Evolutionary conservation across 805 yeast genomes (phyloP).

Genomic region (Pichia exigua): DNA sequence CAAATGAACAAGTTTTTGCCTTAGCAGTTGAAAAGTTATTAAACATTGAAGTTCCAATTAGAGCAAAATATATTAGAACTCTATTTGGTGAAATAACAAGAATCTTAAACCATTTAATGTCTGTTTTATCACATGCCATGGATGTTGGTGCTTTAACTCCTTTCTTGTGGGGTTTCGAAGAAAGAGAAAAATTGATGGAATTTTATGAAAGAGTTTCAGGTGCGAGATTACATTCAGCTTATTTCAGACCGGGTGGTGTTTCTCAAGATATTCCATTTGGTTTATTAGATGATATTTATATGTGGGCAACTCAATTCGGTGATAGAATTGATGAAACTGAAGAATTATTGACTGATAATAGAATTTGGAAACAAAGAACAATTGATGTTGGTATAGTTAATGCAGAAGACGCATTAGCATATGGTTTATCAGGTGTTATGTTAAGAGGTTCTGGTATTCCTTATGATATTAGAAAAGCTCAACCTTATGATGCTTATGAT

Average conservation of each 20-base stretch:
- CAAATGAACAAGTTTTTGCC: conserved; percentile 79
- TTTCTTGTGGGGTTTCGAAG: conserved; percentile 91
- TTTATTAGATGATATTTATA: conserved; percentile 78
- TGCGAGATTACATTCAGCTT: conserved; percentile 83
- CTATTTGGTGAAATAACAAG: conserved; percentile 84
- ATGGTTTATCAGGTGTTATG: conserved; percentile 80
- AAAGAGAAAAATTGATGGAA: conserved; percentile 88
- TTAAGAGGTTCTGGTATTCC: conserved; percentile 88
- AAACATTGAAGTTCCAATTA: conserved; percentile 76
- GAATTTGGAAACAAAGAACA: conserved; percentile 89
- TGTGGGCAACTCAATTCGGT: conserved; percentile 96
- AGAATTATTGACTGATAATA: conserved; percentile 81
- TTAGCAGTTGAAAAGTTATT: conserved; percentile 79
- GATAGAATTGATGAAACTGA: conserved; percentile 88
- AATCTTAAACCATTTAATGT: conserved; percentile 77
- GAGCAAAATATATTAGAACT: conserved; percentile 80
- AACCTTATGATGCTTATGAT: conserved; percentile 87
- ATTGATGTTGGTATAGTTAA: conserved; percentile 70
- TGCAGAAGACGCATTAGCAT: conserved; percentile 82
- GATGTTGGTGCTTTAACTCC: conserved; percentile 94
- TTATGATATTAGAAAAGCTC: conserved; percentile 75
- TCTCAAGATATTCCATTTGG: conserved; percentile 84
- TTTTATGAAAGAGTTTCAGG: conserved; percentile 87
- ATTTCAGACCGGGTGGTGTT: conserved; percentile 89
- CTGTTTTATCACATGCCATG: conserved; percentile 82